These are phyloP conservation scores for Haberlea rhodopensis DNA, from an alignment of 257 asterid genomes.

Conservation along the genomic window DNA sequence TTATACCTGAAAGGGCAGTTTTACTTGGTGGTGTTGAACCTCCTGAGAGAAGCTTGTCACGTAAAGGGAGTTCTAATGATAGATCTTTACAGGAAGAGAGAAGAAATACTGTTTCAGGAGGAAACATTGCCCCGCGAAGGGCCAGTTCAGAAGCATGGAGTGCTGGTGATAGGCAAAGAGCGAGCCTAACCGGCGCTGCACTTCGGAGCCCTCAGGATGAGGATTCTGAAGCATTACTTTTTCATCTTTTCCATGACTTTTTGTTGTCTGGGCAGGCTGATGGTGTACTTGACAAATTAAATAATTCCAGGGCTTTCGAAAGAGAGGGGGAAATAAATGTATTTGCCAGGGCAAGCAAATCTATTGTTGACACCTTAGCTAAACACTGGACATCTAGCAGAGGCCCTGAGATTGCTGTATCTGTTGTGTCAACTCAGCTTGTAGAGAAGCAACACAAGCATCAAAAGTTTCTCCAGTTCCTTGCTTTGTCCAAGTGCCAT, in stretches of 20 bases:
- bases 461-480: conserved; percentile 82
- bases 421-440: conserved; percentile 78
- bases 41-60: conserved; percentile 91
- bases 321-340: conserved; percentile 87
- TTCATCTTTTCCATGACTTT: conserved; percentile 81
- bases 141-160: conserved; percentile 83
- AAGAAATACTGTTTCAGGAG: conserved; percentile 50
- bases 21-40: conserved; percentile 92
- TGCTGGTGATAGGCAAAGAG: conserved; percentile 67
- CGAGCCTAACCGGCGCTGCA: conserved; percentile 54
- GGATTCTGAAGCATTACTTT: conserved; percentile 85
- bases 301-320: conserved; percentile 75
- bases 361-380: conserved; percentile 90
- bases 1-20: conserved; percentile 93
- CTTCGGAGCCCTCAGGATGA: conserved; percentile 78
- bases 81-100: conserved; percentile 62
- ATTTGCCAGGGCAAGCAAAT: conserved; percentile 80
- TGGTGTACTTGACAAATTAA: conserved; percentile 64
- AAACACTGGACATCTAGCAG: conserved; percentile 97
- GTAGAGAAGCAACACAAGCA: conserved; percentile 87
- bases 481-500: conserved; percentile 92
- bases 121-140: conserved; percentile 72
- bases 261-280: conserved; percentile 76
- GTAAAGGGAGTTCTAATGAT: conserved; percentile 87
- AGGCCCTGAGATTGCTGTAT: conserved; percentile 81